Conservation (phyloP, 805 yeast species). For the Diddensiella caesifluorescens region DNA sequence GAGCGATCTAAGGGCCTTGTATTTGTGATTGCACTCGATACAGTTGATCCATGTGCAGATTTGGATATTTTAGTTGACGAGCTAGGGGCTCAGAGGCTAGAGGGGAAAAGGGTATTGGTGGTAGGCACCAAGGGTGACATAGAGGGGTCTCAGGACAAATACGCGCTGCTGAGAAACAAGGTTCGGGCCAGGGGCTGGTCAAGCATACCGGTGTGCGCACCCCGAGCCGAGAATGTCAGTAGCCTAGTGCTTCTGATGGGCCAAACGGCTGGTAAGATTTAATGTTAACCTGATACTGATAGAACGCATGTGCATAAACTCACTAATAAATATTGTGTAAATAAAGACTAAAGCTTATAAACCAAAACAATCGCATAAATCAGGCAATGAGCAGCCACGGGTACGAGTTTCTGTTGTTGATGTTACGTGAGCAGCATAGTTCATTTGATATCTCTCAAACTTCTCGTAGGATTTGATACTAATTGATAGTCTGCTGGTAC, state of each 20-base stretch:
- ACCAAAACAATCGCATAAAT: too few relatives aligned
- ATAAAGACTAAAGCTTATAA: too few relatives aligned
- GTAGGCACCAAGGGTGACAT: constrained; percentile 95
- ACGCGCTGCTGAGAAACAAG: constrained; percentile 38
- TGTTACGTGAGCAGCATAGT: constrained; percentile 59
- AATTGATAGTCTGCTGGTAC: too few relatives aligned
- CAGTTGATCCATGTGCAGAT: constrained; percentile 59
- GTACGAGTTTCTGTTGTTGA: background rate
- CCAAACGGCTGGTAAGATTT: constrained; percentile 11
- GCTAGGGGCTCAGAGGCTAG: constrained; percentile 58
- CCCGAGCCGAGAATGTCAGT: constrained; percentile 65
- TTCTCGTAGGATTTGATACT: constrained; percentile 7
- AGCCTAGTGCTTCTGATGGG: constrained; percentile 68
- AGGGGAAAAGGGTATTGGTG: constrained; percentile 59
- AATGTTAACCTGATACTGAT: too few relatives aligned
- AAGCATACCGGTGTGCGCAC: constrained; percentile 80
- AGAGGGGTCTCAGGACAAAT: constrained; percentile 48
- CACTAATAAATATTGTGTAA: background rate
- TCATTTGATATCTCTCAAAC: constrained; percentile 52
- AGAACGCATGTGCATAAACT: background rate
- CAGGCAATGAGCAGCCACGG: background rate
- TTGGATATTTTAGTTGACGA: constrained; percentile 60
- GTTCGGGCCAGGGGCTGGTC: constrained; percentile 54
- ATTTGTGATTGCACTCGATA: constrained; percentile 76
- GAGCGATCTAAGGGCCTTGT: constrained; percentile 89